Base-by-base conservation (phyloP, 129 eudicot genomes). In the Silybum marianum region DNA sequence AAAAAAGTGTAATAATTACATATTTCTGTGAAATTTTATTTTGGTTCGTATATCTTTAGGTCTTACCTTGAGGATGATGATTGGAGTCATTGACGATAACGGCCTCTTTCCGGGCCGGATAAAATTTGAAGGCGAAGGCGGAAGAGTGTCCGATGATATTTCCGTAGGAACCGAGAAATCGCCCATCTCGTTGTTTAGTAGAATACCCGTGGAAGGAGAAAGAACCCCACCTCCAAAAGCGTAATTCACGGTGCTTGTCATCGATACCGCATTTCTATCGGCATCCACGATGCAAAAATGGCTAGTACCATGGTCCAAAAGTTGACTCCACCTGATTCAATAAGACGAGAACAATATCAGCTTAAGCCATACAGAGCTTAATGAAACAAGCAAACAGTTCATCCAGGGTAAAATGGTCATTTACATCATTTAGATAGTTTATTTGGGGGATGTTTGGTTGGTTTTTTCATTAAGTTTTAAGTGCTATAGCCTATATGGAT, bases 221-320 rank as follows among this genome's bases (percentile, higher is more conserved):
- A 95, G 89, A 63, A 96, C 90, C 60, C 91, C 93, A 0, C 95
- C 91, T 68, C 99, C 99, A 80, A 96, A 96, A 1, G 69, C 69
- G 58, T 80, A 93, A 48, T 95, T 95, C 76, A 96, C 91, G 0
- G 99, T 93, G 24, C 92, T 88, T 25, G 99, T 96, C 93, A 96
- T 39, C 9, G 99, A 91, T 26, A 96, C 91, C 9, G 95, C 98
- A 62, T 96, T 96, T 80, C 99, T 76, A 40, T 91, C 98, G 12
- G 89, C 88, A 83, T 96, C 99, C 7, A 96, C 99, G 13, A 96
- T 83, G 86, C 99, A 91, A 68, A 96, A 89, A 71, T 96, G 99
- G 75, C 98, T 96, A 4, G 99, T 96, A 19, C 99, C 99, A 66
- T 91, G 90, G 78, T 96, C 98, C 84, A 69, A 77, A 73, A 93